These are phyloP conservation scores for Pharnaceum exiguum DNA, from an alignment of 148 eudicot genomes.

Conservation along the genomic window DNA sequence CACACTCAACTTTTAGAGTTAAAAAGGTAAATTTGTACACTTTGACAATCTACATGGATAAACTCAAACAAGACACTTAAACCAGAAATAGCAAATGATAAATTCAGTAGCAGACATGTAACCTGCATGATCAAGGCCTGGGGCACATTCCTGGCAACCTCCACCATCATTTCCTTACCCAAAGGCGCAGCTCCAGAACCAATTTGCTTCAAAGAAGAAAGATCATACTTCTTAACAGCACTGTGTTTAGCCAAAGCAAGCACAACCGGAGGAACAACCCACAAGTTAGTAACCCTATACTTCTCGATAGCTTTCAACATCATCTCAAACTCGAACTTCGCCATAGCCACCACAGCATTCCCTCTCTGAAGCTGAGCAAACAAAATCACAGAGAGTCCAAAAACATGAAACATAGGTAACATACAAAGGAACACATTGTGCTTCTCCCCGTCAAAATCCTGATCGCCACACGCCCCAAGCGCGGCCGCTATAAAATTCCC, in stretches of 20 bases:
- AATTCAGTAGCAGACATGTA: neutral
- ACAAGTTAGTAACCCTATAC: constrained; percentile 49
- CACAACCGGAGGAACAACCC: constrained; percentile 78
- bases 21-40: no score
- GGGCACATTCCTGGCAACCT: constrained; percentile 56
- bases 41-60: no score
- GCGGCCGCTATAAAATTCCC: constrained; percentile 55
- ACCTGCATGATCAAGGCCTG: constrained; percentile 50
- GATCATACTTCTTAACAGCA: constrained; percentile 53
- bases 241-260: constrained; percentile 62
- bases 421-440: constrained; percentile 47
- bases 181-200: constrained; percentile 86
- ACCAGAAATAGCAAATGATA: neutral
- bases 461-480: constrained; percentile 46
- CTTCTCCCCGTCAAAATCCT: constrained; percentile 43
- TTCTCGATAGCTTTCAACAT: constrained; percentile 54
- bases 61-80: neutral
- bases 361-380: constrained; percentile 60
- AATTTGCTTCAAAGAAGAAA: constrained; percentile 55
- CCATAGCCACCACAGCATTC: constrained; percentile 45
- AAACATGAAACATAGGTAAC: constrained; percentile 82
- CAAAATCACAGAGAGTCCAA: constrained; percentile 53
- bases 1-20: no score
- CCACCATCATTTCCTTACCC: constrained; percentile 70
- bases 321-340: constrained; percentile 52